A percentile compares a stretch with the other conserved stretches of the same genome.
phyloP scores from a whole-genome alignment of 768 basidiomycete genomes.

The Russula olivacea region DNA sequence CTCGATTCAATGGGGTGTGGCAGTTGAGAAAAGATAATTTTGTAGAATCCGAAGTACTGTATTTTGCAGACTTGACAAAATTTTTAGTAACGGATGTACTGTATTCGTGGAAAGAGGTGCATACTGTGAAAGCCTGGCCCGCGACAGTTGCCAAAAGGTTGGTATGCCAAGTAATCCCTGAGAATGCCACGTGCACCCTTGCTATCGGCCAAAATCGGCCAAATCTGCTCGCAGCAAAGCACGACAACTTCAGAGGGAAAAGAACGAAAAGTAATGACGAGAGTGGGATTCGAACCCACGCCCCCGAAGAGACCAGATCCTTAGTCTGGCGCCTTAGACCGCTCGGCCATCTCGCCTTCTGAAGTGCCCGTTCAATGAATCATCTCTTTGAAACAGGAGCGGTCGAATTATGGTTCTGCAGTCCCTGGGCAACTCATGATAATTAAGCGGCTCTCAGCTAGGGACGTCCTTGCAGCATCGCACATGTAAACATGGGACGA shows the following conservation, averaged over 20 bases:
- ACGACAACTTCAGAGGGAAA: neutral
- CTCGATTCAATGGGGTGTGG: neutral
- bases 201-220: too few relatives aligned
- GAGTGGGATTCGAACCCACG: constrained; percentile 50
- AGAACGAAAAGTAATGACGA: constrained; percentile 26
- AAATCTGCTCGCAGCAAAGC: neutral
- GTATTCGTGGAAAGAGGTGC: neutral
- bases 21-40: neutral
- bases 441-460: too few relatives aligned
- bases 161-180: neutral
- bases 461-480: too few relatives aligned
- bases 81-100: neutral
- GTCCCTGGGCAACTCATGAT: too few relatives aligned
- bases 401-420: too few relatives aligned
- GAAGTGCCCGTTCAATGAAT: neutral
- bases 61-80: neutral
- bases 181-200: neutral
- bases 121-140: neutral
- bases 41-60: constrained; percentile 7
- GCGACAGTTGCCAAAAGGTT: neutral
- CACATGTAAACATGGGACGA: too few relatives aligned
- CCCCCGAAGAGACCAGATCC: constrained; percentile 46
- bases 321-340: constrained; percentile 88
- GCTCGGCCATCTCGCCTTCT: constrained; percentile 67
- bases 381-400: neutral